Evolutionary conservation across 371 early-diverging fungal genomes (phyloP).

Genomic region (Mucor plumbeus): DNA sequence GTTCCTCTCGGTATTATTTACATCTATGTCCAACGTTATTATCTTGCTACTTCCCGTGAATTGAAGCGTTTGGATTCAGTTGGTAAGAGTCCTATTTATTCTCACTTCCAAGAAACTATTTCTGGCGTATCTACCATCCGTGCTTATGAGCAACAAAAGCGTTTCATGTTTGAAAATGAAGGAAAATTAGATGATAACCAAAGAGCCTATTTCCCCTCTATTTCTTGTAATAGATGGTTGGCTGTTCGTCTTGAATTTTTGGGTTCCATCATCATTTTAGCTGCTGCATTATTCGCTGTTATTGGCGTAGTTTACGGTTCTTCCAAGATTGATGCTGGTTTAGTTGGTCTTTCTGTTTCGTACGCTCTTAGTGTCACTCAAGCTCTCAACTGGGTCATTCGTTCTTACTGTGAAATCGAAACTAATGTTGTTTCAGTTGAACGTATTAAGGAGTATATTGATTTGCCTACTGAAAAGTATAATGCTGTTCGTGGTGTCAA

Average conservation of each 20-base stretch:
- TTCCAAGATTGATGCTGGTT: slow-evolving; percentile 65
- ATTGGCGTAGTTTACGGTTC: slow-evolving; percentile 51
- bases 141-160: slow-evolving; percentile 73
- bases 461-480: slow-evolving; percentile 82
- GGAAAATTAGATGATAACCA: slow-evolving; percentile 79
- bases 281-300: slow-evolving; percentile 70
- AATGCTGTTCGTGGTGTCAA: slow-evolving; percentile 52
- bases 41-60: slow-evolving; percentile 76
- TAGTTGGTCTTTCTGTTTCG: slow-evolving; percentile 87
- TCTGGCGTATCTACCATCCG: slow-evolving; percentile 83
- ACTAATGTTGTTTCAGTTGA: slow-evolving; percentile 86
- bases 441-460: slow-evolving; percentile 87
- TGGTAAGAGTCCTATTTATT: slow-evolving; percentile 82
- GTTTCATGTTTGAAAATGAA: slow-evolving; percentile 81
- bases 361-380: slow-evolving; percentile 87
- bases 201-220: slow-evolving; percentile 79
- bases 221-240: slow-evolving; percentile 89
- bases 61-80: slow-evolving; percentile 83
- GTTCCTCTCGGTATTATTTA: slow-evolving; percentile 66
- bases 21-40: slow-evolving; percentile 70
- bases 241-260: slow-evolving; percentile 87
- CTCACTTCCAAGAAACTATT: slow-evolving; percentile 82
- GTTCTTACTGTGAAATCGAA: slow-evolving; percentile 60
- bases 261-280: slow-evolving; percentile 69
- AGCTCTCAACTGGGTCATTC: slow-evolving; percentile 85